phyloP scores from a whole-genome alignment of 306 rosid genomes.

The Potentilla sterilis region DNA sequence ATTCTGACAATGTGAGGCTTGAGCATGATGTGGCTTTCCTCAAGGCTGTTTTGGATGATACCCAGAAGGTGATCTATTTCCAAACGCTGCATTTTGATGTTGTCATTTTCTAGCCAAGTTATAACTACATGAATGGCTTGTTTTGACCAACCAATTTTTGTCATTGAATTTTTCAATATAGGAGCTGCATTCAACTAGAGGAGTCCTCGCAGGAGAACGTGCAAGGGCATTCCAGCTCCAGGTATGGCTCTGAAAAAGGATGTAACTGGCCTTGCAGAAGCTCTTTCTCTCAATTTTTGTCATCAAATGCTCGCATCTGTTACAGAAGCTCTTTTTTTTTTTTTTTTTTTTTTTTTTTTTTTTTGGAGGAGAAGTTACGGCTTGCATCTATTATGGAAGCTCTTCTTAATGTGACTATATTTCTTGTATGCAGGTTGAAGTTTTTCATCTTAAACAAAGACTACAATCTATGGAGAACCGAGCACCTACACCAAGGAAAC shows the following conservation, averaged over 20 bases:
- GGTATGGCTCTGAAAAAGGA: slow-evolving; percentile 37
- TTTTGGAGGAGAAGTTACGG: too few relatives aligned
- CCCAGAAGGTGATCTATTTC: slow-evolving; percentile 66
- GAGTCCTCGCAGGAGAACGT: slow-evolving; percentile 89
- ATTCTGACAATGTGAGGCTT: slow-evolving; percentile 89
- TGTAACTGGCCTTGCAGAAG: neutral
- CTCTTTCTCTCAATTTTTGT: too few relatives aligned
- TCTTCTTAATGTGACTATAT: neutral
- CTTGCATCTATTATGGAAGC: neutral
- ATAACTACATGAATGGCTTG: neutral
- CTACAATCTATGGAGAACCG: slow-evolving; percentile 89
- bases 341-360: too few relatives aligned
- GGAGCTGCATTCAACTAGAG: slow-evolving; percentile 97
- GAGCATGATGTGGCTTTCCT: slow-evolving; percentile 99
- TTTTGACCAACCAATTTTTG: neutral
- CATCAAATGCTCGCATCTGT: neutral
- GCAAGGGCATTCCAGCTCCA: slow-evolving; percentile 92
- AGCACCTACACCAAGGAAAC: slow-evolving; percentile 88
- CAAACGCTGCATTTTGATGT: neutral
- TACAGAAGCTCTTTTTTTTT: too few relatives aligned
- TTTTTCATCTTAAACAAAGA: slow-evolving; percentile 92
- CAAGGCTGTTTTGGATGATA: slow-evolving; percentile 94
- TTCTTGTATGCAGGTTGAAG: slow-evolving; percentile 64
- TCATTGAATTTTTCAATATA: slow-evolving; percentile 24
- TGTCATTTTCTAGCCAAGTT: slow-evolving; percentile 12